Evolutionary conservation across 192 early-diverging fungal genomes (phyloP), one percentile per base, ranked within the genome.

Genomic region (Kickxella alabastrina): DNA sequence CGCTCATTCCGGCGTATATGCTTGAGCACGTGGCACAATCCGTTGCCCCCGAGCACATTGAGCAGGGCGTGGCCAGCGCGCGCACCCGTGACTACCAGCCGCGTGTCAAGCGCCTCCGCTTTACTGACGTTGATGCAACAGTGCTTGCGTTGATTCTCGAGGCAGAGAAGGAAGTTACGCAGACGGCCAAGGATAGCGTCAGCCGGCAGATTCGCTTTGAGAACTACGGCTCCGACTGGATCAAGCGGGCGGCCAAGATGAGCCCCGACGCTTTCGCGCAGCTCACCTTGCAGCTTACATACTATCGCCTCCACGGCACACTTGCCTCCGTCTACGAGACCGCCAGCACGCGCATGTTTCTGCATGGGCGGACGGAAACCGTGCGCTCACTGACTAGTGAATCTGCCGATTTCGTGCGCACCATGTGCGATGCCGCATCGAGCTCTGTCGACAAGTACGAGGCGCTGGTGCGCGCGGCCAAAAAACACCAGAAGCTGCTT

Each of bases 321-420:
- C 62, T 80, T 41, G 80, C 84, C 7, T 67, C 88, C 2, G 88
- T 87, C 3, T 96, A 96, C 58, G 93, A 96, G 64, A 88, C 93
- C 13, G 88, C 83, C 6, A 81, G 81, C 35, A 93, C 90, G 3
- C 79, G 93, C 18, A 68, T 85, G 49, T 96, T 82, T 65, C 52
- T 83, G 39, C 85, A 85, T 47, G 93, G 93, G 15, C 80, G 93
- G 17, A 96, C 93, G 0, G 93, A 93, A 54, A 92, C 91, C 0
- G 87, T 83, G 40, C 79, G 93, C 15, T 85, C 89, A 9, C 68
- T 90, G 14, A 88, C 85, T n/a, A 40, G 64, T 0, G 91, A 87
- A 17, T 80, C 80, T 4, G 80, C 79, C 17, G 80, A 56, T 0
- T 92, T 93, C 77, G 78, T 90, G 19, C 60, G 79, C 37, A 66